phyloP scores from a whole-genome alignment of 306 rosid species.

The Myrica gale region DNA sequence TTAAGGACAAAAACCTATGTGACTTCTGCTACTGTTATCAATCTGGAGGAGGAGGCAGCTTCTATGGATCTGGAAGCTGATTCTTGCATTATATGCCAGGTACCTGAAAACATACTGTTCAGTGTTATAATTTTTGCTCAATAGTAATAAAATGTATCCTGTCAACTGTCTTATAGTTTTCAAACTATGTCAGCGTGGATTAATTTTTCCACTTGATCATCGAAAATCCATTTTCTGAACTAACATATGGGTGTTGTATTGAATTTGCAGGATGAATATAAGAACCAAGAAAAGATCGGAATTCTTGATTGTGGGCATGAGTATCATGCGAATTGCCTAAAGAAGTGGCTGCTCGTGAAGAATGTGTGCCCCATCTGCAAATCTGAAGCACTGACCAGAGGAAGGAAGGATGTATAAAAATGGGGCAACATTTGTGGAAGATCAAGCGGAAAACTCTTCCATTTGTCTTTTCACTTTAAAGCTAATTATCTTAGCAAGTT shows the following conservation, averaged over 20 bases:
- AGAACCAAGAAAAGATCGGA: constrained; percentile 66
- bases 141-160: not conserved
- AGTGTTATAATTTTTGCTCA: not conserved
- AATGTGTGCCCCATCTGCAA: constrained; percentile 96
- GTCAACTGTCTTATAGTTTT: not conserved
- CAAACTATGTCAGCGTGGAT: not conserved
- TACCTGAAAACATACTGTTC: constrained; percentile 27
- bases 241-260: constrained; percentile 4
- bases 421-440: not conserved
- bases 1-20: constrained; percentile 52
- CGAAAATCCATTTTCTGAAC: not conserved
- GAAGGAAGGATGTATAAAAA: constrained; percentile 43
- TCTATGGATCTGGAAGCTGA: constrained; percentile 55
- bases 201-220: constrained; percentile 3
- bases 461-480: constrained; percentile 20
- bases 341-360: constrained; percentile 80
- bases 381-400: constrained; percentile 67
- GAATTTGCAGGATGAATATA: constrained; percentile 71
- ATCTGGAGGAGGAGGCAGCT: constrained; percentile 59
- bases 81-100: constrained; percentile 92
- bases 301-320: constrained; percentile 80
- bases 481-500: constrained; percentile 34
- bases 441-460: constrained; percentile 21
- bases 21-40: constrained; percentile 29
- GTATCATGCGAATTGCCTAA: constrained; percentile 77